Evolutionary conservation across 2,329 filamentous ascomycete species (phyloP).

Genomic region (Bisporella sp.): DNA sequence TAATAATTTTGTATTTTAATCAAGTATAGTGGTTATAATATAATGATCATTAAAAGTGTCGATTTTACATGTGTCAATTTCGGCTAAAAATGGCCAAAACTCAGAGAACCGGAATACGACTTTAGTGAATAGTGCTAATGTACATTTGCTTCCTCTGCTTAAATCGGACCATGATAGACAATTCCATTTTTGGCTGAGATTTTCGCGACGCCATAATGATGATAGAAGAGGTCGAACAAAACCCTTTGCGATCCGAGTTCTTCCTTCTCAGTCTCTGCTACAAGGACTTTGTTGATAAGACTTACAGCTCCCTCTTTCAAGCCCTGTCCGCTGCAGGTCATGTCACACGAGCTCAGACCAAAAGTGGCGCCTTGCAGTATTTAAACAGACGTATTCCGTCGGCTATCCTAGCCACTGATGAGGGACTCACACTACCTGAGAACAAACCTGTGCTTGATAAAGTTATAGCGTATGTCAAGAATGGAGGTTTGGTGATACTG

Average conservation of each 20-base stretch:
- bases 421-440: conserved; percentile 14
- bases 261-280: conserved; percentile 12
- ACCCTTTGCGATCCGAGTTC: conserved; percentile 5
- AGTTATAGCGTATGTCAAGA: conserved; percentile 16
- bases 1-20: too few relatives aligned
- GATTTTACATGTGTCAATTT: too few relatives aligned
- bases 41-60: too few relatives aligned
- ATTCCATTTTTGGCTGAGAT: too few relatives aligned
- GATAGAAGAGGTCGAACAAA: not conserved
- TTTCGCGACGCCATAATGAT: too few relatives aligned
- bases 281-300: conserved; percentile 9
- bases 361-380: conserved; percentile 12
- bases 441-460: conserved; percentile 17
- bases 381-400: conserved; percentile 16
- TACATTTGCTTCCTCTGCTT: too few relatives aligned
- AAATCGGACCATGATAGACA: too few relatives aligned
- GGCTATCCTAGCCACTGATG: conserved; percentile 22
- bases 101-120: too few relatives aligned
- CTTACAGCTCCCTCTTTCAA: conserved; percentile 12
- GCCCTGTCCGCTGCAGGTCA: conserved; percentile 5
- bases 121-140: too few relatives aligned
- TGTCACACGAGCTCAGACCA: conserved; percentile 12
- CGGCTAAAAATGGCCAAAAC: too few relatives aligned
- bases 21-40: too few relatives aligned
- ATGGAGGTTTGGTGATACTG: conserved; percentile 22